Conservation (phyloP, 257 asterid genomes). For the Lycium barbarum region DNA sequence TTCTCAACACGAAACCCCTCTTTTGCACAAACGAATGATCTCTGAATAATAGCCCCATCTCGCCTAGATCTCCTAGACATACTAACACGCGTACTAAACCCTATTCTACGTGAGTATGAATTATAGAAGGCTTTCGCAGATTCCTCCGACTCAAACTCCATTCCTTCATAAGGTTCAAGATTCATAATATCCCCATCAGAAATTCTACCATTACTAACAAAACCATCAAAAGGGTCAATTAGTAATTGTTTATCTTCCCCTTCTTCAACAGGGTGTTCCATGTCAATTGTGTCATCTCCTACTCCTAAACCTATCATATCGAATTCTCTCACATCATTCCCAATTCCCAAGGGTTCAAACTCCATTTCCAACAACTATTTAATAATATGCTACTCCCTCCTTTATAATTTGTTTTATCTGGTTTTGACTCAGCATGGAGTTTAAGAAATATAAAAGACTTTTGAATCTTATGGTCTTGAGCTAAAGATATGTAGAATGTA, state of each 20-base stretch:
- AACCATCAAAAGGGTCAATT: not conserved
- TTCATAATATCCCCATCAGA: constrained; percentile 1
- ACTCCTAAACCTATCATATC: constrained; percentile 28
- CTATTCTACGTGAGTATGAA: constrained; percentile 28
- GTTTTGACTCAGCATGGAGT: too few species aligned
- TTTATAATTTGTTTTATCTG: too few species aligned
- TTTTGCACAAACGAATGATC: constrained; percentile 30
- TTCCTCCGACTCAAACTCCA: constrained; percentile 34
- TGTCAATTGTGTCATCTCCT: constrained; percentile 34
- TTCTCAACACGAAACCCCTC: constrained; percentile 32
- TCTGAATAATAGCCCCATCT: constrained; percentile 33
- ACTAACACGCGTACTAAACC: constrained; percentile 30
- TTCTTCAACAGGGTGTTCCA: constrained; percentile 27
- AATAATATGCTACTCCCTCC: too few species aligned
- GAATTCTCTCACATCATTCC: constrained; percentile 37
- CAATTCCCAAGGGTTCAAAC: constrained; percentile 34
- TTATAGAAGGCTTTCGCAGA: constrained; percentile 30
- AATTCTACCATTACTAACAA: not conserved
- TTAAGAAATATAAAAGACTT: too few species aligned
- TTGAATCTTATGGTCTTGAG: too few species aligned
- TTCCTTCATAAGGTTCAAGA: constrained; percentile 30
- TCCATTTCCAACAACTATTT: constrained; percentile 20
- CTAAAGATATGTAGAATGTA: too few species aligned
- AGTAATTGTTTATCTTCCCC: constrained; percentile 10
- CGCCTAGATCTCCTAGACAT: constrained; percentile 32